These are phyloP conservation scores for Penicillium decumbens DNA, from an alignment of 2,329 filamentous ascomycete genomes.

Conservation along the genomic window DNA sequence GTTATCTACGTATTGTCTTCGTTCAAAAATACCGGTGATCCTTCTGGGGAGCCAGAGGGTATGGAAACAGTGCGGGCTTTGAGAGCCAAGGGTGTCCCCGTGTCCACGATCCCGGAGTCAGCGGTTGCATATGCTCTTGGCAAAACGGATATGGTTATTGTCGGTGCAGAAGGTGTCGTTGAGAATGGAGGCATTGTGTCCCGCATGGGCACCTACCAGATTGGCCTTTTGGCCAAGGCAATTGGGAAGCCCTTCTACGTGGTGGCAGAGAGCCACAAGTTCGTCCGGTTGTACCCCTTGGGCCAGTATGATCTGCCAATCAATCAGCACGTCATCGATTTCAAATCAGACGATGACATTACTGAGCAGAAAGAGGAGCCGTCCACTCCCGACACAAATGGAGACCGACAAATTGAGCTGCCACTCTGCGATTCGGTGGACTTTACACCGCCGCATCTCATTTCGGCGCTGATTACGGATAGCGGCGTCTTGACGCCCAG, in stretches of 20 bases:
- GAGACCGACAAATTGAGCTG: slow-evolving; percentile 15
- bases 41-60: slow-evolving; percentile 54
- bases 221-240: slow-evolving; percentile 72
- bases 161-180: slow-evolving; percentile 76
- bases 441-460: slow-evolving; percentile 56
- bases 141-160: slow-evolving; percentile 64
- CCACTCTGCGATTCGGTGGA: slow-evolving; percentile 41
- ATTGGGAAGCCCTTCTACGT: slow-evolving; percentile 79
- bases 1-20: slow-evolving; percentile 69
- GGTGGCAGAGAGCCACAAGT: slow-evolving; percentile 93
- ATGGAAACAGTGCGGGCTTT: slow-evolving; percentile 66
- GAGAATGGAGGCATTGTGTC: slow-evolving; percentile 93
- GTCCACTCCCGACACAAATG: slow-evolving; percentile 20
- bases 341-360: slow-evolving; percentile 55
- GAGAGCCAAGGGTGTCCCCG: slow-evolving; percentile 69
- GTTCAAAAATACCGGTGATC: slow-evolving; percentile 24
- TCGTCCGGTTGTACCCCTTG: slow-evolving; percentile 79
- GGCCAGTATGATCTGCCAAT: slow-evolving; percentile 77
- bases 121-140: slow-evolving; percentile 75
- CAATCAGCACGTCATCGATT: slow-evolving; percentile 71
- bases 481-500: slow-evolving; percentile 60
- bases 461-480: slow-evolving; percentile 62
- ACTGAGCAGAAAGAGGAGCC: slow-evolving; percentile 45
- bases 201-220: slow-evolving; percentile 78
- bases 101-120: slow-evolving; percentile 72